Evolutionary conservation across 371 early-diverging fungal species (phyloP).

Genomic region (Rhizomucor miehei): DNA sequence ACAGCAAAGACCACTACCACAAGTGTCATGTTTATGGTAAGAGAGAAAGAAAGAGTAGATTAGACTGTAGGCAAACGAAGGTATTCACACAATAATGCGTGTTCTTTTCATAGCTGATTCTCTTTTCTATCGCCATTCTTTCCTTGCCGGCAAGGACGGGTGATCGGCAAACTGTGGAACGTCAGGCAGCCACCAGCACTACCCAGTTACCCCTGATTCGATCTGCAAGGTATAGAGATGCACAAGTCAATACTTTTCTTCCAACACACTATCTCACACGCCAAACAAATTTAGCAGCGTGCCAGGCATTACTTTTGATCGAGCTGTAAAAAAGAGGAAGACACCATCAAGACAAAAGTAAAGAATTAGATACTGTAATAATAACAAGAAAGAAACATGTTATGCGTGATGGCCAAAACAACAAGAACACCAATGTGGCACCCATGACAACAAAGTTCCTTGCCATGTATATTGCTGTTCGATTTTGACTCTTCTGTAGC

Average conservation of each 20-base stretch:
- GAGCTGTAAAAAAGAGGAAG: not conserved
- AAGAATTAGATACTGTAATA: not conserved
- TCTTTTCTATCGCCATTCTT: conserved; percentile 9
- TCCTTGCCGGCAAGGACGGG: not conserved
- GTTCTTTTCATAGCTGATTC: conserved; percentile 4
- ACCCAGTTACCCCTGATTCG: not conserved
- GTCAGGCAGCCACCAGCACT: not conserved
- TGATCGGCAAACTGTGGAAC: not conserved
- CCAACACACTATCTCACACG: too few relatives aligned
- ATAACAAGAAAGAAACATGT: not conserved
- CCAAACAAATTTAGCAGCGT: too few relatives aligned
- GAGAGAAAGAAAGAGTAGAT: not conserved
- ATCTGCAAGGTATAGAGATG: conserved; percentile 3
- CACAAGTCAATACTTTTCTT: too few relatives aligned
- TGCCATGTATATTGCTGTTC: conserved; percentile 17
- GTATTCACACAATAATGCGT: not conserved
- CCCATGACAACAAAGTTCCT: conserved; percentile 5
- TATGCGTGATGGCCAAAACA: conserved; percentile 3
- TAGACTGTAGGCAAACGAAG: too few relatives aligned
- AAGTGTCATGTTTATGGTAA: conserved; percentile 12
- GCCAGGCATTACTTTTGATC: too few relatives aligned
- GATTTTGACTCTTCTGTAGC: conserved; percentile 3
- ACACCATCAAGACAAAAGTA: conserved; percentile 1
- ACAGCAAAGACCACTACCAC: not conserved
- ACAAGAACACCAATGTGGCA: conserved; percentile 14